These are phyloP conservation scores for Saccharum spontaneum DNA, from an alignment of 176 grass and related monocot genomes.

Conservation along the genomic window DNA sequence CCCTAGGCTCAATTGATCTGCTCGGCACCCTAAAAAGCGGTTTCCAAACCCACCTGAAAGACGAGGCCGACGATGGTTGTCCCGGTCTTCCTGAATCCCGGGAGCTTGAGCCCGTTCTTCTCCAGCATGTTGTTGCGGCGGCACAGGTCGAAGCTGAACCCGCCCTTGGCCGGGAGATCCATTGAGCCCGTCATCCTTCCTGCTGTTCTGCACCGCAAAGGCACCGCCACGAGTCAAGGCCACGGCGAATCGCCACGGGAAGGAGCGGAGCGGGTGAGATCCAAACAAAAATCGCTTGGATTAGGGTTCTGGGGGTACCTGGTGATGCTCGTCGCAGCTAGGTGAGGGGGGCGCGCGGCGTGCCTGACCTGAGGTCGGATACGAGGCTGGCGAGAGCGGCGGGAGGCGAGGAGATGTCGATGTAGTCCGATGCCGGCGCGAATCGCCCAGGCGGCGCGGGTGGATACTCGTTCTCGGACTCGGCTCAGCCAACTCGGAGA, in stretches of 20 bases:
- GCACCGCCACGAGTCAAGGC: slow-evolving; percentile 14
- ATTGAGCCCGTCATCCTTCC: slow-evolving; percentile 71
- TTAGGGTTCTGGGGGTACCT: neutral
- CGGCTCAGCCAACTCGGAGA: no score
- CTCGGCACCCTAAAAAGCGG: neutral
- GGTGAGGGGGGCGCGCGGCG: neutral
- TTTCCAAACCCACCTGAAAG: slow-evolving; percentile 47
- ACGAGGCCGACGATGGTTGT: slow-evolving; percentile 95
- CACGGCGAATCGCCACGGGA: neutral
- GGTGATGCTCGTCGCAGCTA: neutral
- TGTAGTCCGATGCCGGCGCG: no score
- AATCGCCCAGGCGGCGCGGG: no score
- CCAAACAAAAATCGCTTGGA: neutral
- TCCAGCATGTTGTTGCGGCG: slow-evolving; percentile 66
- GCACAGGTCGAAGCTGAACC: slow-evolving; percentile 83
- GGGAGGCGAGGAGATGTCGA: no score
- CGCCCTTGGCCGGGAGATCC: slow-evolving; percentile 78
- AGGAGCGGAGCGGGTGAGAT: neutral
- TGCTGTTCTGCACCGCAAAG: slow-evolving; percentile 34
- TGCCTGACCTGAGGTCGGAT: neutral
- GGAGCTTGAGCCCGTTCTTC: slow-evolving; percentile 63
- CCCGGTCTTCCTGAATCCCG: slow-evolving; percentile 76
- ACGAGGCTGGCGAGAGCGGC: neutral
- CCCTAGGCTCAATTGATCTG: neutral
- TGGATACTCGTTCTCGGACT: no score